phyloP scores from a whole-genome alignment of 768 basidiomycete species.

The Trichaptum fuscoviolaceum region DNA sequence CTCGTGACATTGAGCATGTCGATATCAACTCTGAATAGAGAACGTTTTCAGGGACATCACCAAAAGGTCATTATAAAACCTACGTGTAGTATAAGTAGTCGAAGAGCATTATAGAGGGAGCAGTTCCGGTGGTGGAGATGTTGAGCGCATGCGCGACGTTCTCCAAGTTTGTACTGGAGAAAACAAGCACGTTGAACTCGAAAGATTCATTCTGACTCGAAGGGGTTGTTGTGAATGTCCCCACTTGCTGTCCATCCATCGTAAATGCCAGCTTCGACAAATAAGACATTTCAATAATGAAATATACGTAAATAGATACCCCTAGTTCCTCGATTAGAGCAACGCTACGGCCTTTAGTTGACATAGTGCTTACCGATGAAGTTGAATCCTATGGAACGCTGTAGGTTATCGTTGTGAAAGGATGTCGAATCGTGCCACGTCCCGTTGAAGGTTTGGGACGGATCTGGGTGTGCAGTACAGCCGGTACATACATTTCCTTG shows the following conservation, averaged over 20 bases:
- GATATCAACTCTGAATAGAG: too few species aligned
- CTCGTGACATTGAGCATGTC: too few species aligned
- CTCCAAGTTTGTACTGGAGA: slow-evolving; percentile 24
- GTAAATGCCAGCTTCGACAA: slow-evolving; percentile 3
- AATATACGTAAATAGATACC: slow-evolving; percentile 5
- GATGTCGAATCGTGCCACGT: slow-evolving; percentile 33
- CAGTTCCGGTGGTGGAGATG: slow-evolving; percentile 16
- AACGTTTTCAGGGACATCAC: too few species aligned
- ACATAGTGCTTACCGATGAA: too few species aligned
- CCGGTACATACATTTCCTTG: slow-evolving; percentile 18
- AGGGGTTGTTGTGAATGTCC: slow-evolving; percentile 13
- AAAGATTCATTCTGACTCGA: slow-evolving; percentile 15
- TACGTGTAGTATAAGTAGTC: slow-evolving; percentile 39
- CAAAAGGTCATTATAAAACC: slow-evolving; percentile 6
- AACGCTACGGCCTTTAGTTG: too few species aligned
- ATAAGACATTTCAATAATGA: not conserved
- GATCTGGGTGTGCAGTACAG: slow-evolving; percentile 25
- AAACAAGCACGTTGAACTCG: slow-evolving; percentile 33
- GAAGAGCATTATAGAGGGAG: slow-evolving; percentile 27
- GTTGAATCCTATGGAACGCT: too few species aligned
- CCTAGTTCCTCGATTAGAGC: not conserved
- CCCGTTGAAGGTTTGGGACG: slow-evolving; percentile 13
- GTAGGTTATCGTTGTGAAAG: not conserved
- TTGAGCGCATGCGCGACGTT: slow-evolving; percentile 27
- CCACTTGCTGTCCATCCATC: slow-evolving; percentile 19